phyloP scores from a whole-genome alignment of 129 eudicot species.

The Ambrosia trifida region DNA sequence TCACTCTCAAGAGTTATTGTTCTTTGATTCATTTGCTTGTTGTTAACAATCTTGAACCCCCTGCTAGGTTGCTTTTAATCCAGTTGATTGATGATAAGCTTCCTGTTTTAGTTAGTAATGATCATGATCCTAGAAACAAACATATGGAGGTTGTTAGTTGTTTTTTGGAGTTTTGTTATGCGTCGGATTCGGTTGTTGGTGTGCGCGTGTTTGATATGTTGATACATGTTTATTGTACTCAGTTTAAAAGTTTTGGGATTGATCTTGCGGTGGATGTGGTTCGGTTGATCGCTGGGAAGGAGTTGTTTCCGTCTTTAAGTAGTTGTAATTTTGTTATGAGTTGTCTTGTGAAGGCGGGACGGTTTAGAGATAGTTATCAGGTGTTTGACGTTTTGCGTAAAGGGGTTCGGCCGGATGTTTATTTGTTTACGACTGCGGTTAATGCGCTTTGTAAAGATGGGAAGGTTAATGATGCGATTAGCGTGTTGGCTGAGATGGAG shows the following conservation, averaged over 20 bases:
- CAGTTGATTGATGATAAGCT: slow-evolving; percentile 60
- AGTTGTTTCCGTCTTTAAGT: slow-evolving; percentile 60
- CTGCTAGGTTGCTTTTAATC: slow-evolving; percentile 71
- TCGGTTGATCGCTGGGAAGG: slow-evolving; percentile 37
- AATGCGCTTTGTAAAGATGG: slow-evolving; percentile 64
- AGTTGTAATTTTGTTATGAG: slow-evolving; percentile 61
- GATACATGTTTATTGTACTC: slow-evolving; percentile 63
- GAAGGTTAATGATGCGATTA: slow-evolving; percentile 49
- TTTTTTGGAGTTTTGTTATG: slow-evolving; percentile 34
- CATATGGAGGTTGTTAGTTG: slow-evolving; percentile 55
- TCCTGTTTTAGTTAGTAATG: slow-evolving; percentile 32
- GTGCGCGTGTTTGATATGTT: slow-evolving; percentile 54
- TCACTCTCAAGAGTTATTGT: slow-evolving; percentile 66
- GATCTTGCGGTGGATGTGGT: slow-evolving; percentile 55
- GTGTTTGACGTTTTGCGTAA: slow-evolving; percentile 44
- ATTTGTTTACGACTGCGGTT: slow-evolving; percentile 51
- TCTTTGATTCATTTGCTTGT: slow-evolving; percentile 65
- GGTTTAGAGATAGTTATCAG: slow-evolving; percentile 44
- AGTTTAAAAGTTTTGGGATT: slow-evolving; percentile 52
- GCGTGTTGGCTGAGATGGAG: slow-evolving; percentile 58
- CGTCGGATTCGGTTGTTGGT: slow-evolving; percentile 17
- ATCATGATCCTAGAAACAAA: slow-evolving; percentile 28
- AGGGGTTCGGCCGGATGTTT: slow-evolving; percentile 59
- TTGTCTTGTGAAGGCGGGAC: slow-evolving; percentile 54
- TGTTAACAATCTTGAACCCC: slow-evolving; percentile 38